Base-by-base conservation (phyloP, 208 protist genomes). In the Lotmaria passim region DNA sequence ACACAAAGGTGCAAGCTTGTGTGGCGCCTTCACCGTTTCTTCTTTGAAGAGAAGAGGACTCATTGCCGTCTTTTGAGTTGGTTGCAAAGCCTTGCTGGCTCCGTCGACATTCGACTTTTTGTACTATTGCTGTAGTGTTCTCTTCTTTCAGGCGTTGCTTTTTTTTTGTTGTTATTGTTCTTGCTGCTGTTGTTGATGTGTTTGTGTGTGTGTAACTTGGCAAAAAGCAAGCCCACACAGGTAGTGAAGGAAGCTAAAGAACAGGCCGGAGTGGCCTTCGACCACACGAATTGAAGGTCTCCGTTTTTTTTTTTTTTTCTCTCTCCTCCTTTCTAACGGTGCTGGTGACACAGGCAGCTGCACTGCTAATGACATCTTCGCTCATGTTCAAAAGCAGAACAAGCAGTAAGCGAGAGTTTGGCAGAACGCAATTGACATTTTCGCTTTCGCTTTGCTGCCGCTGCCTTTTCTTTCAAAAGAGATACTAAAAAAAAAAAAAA, bases 31-130 rank as follows among this genome's bases (percentile, higher is more conserved):
- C 31, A 31, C 33, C n/a, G 52, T 14, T 41, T 41, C n/a, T 30
- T 41, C 33, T 6, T 21, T 23, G 23, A 23, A 19, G 36, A 33
- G 23, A 12, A 33, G 33, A 10, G 21, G 55, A 47, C 36, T 19
- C 36, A 12, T 28, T 11, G 38, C 58, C 34, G 48, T 19, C 58
- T 63, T 51, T 47, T 51, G 58, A 52, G 31, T 51, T 51, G 24
- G 31, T 58, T 58, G 26, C 52, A 55, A 51, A 34, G 19, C 24
- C 38, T 51, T 43, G 41, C 14, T 63, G 6, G 34, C 34, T 47
- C 26, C 58, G n/a, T 58, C 31, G 31, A 58, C 43, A 39, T 19
- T 11, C 23, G 38, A 24, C 6, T 36, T 3, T 23, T 51, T n/a
- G n/a, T n/a, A n/a, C n/a, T n/a, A n/a, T n/a, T n/a, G n/a, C n/a